These are phyloP conservation scores for Candida sanyiensis DNA, from an alignment of 805 yeast genomes.

Conservation along the genomic window DNA sequence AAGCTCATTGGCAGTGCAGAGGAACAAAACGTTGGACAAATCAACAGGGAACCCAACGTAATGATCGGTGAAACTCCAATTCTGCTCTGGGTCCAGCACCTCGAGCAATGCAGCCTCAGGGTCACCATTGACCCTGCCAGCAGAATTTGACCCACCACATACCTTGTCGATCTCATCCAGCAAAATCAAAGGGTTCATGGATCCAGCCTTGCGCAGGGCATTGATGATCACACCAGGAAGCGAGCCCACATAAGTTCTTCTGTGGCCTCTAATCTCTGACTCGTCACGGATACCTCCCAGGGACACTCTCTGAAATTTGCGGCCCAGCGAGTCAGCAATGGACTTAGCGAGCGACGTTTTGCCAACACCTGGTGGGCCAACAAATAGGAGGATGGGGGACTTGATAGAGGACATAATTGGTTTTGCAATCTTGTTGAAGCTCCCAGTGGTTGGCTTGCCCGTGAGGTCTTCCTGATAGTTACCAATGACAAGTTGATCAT, in stretches of 20 bases:
- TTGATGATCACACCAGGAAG: constrained; percentile 83
- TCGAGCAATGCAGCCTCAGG: constrained; percentile 88
- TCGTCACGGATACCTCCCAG: constrained; percentile 87
- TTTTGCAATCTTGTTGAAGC: constrained; percentile 1
- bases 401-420: constrained; percentile 8
- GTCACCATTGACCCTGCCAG: constrained; percentile 61
- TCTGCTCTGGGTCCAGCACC: constrained; percentile 88
- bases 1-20: constrained; percentile 82
- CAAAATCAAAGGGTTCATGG: constrained; percentile 78
- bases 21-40: constrained; percentile 70
- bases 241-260: constrained; percentile 88
- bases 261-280: constrained; percentile 84
- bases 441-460: neutral
- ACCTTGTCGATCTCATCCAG: constrained; percentile 85
- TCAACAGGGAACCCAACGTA: constrained; percentile 84
- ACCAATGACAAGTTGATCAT: constrained; percentile 20
- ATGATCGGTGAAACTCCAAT: constrained; percentile 69
- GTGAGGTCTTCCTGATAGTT: constrained; percentile 8
- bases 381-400: constrained; percentile 67
- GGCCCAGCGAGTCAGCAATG: constrained; percentile 65
- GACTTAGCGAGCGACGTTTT: constrained; percentile 84
- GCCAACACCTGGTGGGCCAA: constrained; percentile 95
- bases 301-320: constrained; percentile 74
- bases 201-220: constrained; percentile 66
- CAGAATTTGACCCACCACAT: constrained; percentile 42